Conservation (phyloP, 352 stramenopile genomes). For the Pythium brachiatum region DNA sequence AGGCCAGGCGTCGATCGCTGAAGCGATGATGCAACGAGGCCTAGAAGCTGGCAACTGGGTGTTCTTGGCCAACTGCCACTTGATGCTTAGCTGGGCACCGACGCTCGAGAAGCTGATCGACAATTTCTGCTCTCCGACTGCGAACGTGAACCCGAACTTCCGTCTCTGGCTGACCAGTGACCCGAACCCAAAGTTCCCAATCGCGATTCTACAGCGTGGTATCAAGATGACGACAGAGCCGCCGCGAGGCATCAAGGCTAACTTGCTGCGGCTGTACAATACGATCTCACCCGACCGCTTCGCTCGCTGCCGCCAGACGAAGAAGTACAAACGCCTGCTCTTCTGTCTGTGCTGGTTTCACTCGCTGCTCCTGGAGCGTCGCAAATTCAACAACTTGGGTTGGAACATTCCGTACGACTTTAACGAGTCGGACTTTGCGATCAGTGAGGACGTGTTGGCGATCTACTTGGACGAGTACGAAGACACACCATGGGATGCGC, state of each 20-base stretch:
- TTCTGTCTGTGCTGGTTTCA: constrained; percentile 97
- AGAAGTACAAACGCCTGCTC: constrained; percentile 92
- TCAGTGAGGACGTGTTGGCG: constrained; percentile 94
- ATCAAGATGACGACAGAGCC: constrained; percentile 98
- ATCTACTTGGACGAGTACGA: constrained; percentile 94
- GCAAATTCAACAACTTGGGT: constrained; percentile 96
- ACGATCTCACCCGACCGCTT: constrained; percentile 89
- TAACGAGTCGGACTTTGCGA: constrained; percentile 96
- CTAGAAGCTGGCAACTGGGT: constrained; percentile 91
- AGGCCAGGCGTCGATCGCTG: constrained; percentile 90
- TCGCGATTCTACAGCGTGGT: constrained; percentile 92
- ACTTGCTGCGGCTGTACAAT: constrained; percentile 94
- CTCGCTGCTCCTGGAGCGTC: constrained; percentile 91
- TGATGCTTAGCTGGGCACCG: constrained; percentile 95
- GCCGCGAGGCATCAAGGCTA: constrained; percentile 90
- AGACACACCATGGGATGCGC: constrained; percentile 91
- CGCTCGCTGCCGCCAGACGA: constrained; percentile 68
- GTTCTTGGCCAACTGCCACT: constrained; percentile 95
- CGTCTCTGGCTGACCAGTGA: constrained; percentile 93
- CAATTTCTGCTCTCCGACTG: constrained; percentile 64
- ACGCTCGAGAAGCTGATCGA: constrained; percentile 94
- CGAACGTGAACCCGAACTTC: constrained; percentile 85
- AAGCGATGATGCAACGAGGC: constrained; percentile 86
- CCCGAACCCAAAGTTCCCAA: constrained; percentile 94
- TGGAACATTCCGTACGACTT: constrained; percentile 99